phyloP scores from a whole-genome alignment of 2,329 filamentous ascomycete genomes.

The Xylaria sp. region DNA sequence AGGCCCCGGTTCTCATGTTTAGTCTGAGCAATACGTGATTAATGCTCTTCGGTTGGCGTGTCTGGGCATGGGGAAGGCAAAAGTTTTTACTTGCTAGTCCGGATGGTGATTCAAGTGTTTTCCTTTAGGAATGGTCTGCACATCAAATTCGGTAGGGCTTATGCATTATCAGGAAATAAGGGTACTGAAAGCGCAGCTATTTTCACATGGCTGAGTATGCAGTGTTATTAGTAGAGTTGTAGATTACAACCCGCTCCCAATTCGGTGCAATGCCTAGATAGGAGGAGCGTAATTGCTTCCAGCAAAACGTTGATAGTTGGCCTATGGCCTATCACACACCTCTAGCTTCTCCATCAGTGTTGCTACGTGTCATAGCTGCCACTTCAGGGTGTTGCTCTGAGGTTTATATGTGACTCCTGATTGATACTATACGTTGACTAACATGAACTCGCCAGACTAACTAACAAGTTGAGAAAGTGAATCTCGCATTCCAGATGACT shows the following conservation, averaged over 20 bases:
- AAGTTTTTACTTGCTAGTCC: conserved; percentile 27
- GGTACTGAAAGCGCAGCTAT: conserved; percentile 25
- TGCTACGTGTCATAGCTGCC: not conserved
- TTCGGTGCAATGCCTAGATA: not conserved
- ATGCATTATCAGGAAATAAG: conserved; percentile 30
- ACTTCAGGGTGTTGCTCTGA: too few relatives aligned
- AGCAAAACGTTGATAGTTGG: not conserved
- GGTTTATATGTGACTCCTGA: not conserved
- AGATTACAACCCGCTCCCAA: conserved; percentile 15
- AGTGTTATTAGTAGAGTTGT: conserved; percentile 19
- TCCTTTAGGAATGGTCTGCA: conserved; percentile 27
- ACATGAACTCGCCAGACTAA: not conserved
- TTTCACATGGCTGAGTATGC: conserved; percentile 17
- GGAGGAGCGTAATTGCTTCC: not conserved
- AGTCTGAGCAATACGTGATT: conserved; percentile 18
- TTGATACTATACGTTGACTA: not conserved
- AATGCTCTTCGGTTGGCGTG: conserved; percentile 25
- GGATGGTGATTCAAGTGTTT: conserved; percentile 27
- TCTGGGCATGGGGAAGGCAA: conserved; percentile 27
- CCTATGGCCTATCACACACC: not conserved
- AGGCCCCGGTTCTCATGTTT: conserved; percentile 25
- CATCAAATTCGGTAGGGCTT: conserved; percentile 22
- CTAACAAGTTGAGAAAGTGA: too few relatives aligned
- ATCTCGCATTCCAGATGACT: too few relatives aligned
- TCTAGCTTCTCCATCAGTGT: not conserved